phyloP scores from a whole-genome alignment of 2,329 filamentous ascomycete genomes.

The Cladosporium austrohemisphaericum region DNA sequence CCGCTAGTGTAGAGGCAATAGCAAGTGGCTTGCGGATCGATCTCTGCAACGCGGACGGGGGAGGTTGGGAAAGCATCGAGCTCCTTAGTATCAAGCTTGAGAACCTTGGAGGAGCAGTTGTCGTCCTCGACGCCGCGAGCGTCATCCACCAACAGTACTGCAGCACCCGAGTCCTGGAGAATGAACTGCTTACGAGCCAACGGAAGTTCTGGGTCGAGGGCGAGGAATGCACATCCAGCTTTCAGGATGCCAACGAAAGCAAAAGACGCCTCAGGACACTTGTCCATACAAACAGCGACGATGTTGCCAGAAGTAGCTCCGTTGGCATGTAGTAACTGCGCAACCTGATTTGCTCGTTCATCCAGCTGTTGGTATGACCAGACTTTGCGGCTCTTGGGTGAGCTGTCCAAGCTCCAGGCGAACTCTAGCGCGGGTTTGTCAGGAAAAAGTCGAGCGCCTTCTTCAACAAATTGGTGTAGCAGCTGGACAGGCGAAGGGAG shows the following conservation, averaged over 20 bases:
- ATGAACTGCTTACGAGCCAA: slow-evolving; percentile 73
- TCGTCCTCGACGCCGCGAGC: slow-evolving; percentile 36
- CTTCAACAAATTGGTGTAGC: slow-evolving; percentile 76
- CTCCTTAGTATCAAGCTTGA: slow-evolving; percentile 19
- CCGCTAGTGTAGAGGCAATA: slow-evolving; percentile 88
- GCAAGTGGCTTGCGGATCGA: slow-evolving; percentile 56
- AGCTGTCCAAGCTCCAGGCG: slow-evolving; percentile 43
- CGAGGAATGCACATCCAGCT: slow-evolving; percentile 75
- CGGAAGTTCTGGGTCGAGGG: slow-evolving; percentile 72
- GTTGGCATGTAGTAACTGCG: slow-evolving; percentile 56
- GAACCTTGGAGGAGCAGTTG: slow-evolving; percentile 7
- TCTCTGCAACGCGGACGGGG: slow-evolving; percentile 34
- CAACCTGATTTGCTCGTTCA: slow-evolving; percentile 66
- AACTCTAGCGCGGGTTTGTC: slow-evolving; percentile 71
- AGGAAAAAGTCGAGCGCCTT: slow-evolving; percentile 54
- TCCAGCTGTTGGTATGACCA: slow-evolving; percentile 79
- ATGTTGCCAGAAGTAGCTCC: slow-evolving; percentile 56
- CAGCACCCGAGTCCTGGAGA: slow-evolving; percentile 65
- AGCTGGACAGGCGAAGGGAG: slow-evolving; percentile 58
- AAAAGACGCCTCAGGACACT: slow-evolving; percentile 80
- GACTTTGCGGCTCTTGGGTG: slow-evolving; percentile 43
- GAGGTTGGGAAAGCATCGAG: slow-evolving; percentile 22
- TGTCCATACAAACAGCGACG: slow-evolving; percentile 76
- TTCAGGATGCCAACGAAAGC: slow-evolving; percentile 79
- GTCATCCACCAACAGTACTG: slow-evolving; percentile 44